Conservation (phyloP, 1,139 yeast genomes). For the Yamadazyma mexicana region DNA sequence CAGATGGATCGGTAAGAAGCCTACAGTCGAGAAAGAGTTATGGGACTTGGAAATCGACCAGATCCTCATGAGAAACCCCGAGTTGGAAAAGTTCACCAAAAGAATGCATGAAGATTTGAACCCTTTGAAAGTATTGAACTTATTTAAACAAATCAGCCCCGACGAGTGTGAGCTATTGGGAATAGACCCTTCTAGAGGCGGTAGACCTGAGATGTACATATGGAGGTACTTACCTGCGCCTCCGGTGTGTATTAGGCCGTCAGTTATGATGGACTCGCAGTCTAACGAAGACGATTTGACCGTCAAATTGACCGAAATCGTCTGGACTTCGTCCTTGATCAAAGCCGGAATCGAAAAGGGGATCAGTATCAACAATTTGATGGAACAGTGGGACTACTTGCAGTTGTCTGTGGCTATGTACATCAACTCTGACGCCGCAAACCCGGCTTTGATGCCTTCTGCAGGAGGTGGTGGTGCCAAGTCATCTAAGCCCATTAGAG, state of each 20-base stretch:
- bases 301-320: slow-evolving; percentile 92
- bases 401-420: slow-evolving; percentile 97
- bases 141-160: slow-evolving; percentile 83
- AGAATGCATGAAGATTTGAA: slow-evolving; percentile 92
- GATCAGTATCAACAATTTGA: slow-evolving; percentile 82
- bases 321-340: slow-evolving; percentile 91
- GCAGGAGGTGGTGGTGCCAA: slow-evolving; percentile 53
- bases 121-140: slow-evolving; percentile 83
- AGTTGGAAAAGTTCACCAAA: slow-evolving; percentile 81
- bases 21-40: slow-evolving; percentile 76
- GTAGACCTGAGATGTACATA: slow-evolving; percentile 94
- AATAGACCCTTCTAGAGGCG: slow-evolving; percentile 81
- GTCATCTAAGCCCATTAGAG: slow-evolving; percentile 81
- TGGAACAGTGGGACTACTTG: slow-evolving; percentile 99
- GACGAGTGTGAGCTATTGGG: slow-evolving; percentile 92
- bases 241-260: slow-evolving; percentile 97
- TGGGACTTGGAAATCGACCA: slow-evolving; percentile 87
- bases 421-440: slow-evolving; percentile 94
- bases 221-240: slow-evolving; percentile 99
- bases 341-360: slow-evolving; percentile 96
- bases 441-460: slow-evolving; percentile 71
- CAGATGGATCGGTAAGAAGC: slow-evolving; percentile 92
- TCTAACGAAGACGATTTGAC: slow-evolving; percentile 97
- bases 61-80: slow-evolving; percentile 74
- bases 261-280: slow-evolving; percentile 91